Conservation (phyloP, 768 basidiomycete genomes). For the Lyophyllum atratum region DNA sequence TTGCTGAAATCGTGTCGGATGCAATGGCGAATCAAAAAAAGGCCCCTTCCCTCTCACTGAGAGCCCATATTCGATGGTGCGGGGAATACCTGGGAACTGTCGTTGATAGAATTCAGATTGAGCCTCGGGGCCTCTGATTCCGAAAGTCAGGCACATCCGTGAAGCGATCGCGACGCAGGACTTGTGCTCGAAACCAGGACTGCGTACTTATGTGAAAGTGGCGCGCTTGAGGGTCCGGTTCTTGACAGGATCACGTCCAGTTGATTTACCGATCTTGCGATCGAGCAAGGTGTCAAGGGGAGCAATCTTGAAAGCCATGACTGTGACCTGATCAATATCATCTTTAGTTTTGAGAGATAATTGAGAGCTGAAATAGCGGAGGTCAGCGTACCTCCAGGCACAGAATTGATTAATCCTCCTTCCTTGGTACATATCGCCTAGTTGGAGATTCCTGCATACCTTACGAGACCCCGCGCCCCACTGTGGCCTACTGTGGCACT, state of each 20-base stretch:
- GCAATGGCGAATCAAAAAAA: too few species aligned
- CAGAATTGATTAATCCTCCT: not conserved
- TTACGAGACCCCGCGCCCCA: not conserved
- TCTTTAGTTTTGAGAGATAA: not conserved
- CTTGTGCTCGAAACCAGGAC: constrained; percentile 1
- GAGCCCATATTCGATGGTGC: too few species aligned
- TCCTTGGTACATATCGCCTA: too few species aligned
- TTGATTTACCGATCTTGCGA: too few species aligned
- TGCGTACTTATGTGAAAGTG: not conserved
- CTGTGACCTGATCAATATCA: not conserved
- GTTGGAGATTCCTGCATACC: not conserved
- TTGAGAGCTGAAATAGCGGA: not conserved
- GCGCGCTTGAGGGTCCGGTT: too few species aligned
- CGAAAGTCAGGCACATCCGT: not conserved
- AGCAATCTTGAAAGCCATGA: not conserved
- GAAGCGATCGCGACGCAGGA: not conserved
- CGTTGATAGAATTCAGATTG: too few species aligned
- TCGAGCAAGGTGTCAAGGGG: not conserved
- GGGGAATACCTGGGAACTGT: too few species aligned
- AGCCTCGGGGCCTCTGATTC: not conserved
- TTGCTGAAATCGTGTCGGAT: too few species aligned
- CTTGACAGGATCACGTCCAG: too few species aligned
- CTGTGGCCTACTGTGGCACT: not conserved
- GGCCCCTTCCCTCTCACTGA: too few species aligned
- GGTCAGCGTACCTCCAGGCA: not conserved